phyloP scores from a whole-genome alignment of 2,329 filamentous ascomycete species.

The Colletotrichum simmondsii region DNA sequence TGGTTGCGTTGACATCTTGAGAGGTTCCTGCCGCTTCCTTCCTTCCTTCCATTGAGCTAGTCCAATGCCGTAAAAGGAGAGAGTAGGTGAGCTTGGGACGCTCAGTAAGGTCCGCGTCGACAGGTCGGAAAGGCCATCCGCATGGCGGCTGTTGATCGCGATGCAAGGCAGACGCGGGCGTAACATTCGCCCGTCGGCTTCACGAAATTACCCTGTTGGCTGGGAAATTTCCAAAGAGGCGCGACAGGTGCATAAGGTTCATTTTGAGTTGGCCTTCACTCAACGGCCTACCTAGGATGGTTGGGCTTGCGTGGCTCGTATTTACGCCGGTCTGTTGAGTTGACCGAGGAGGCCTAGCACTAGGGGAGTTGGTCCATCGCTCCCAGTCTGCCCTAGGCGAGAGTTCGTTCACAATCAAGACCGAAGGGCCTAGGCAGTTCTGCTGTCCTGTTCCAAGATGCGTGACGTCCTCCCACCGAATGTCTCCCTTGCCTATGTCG shows the following conservation, averaged over 20 bases:
- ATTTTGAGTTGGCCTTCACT: background rate
- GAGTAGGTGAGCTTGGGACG: background rate
- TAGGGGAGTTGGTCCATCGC: background rate
- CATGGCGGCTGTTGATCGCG: conserved; percentile 30
- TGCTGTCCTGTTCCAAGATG: background rate
- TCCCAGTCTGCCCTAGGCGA: background rate
- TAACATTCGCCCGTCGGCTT: conserved; percentile 3
- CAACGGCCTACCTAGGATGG: background rate
- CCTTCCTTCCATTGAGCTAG: background rate
- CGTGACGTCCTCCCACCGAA: background rate
- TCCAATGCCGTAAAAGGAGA: background rate
- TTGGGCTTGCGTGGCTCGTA: background rate
- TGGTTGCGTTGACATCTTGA: conserved; percentile 4
- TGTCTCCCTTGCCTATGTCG: background rate
- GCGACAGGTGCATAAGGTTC: conserved; percentile 8
- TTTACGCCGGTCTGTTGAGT: background rate
- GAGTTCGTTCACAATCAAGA: background rate
- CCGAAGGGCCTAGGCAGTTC: background rate
- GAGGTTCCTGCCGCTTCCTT: background rate
- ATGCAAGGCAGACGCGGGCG: conserved; percentile 15
- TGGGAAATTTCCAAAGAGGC: conserved; percentile 7
- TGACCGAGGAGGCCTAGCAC: background rate
- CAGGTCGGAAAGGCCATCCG: conserved; percentile 21
- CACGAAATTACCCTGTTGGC: conserved; percentile 33
- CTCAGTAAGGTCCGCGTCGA: conserved; percentile 11